Conservation (phyloP, 805 yeast species). For the Tetrapisispora nanseiensis region DNA sequence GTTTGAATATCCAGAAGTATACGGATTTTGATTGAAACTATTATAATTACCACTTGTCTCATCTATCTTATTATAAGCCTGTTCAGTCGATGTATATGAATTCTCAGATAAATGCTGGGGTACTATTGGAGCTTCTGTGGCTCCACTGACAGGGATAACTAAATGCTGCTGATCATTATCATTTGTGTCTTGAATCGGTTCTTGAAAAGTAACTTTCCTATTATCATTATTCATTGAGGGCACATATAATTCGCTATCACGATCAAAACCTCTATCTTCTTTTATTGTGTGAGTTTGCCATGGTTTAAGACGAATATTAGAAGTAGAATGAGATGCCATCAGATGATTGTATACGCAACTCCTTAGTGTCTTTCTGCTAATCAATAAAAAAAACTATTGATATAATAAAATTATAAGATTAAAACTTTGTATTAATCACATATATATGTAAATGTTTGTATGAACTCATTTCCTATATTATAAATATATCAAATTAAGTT, state of each 20-base stretch:
- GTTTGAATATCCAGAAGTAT: background rate
- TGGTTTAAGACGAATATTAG: background rate
- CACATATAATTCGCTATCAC: background rate
- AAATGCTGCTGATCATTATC: background rate
- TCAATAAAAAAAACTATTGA: background rate
- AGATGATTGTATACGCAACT: background rate
- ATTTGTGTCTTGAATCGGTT: background rate
- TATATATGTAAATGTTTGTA: too few species aligned
- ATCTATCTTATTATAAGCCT: background rate
- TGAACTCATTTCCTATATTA: too few species aligned
- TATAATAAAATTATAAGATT: too few species aligned
- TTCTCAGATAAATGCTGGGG: background rate
- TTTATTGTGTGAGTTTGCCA: conserved; percentile 1
- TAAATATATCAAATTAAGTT: too few species aligned
- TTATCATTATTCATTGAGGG: background rate
- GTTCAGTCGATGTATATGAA: background rate
- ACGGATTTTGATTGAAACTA: background rate
- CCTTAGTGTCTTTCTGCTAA: background rate
- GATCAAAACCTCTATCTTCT: background rate
- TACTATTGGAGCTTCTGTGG: background rate
- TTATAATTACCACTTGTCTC: background rate
- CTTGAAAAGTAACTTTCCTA: background rate
- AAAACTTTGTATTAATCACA: too few species aligned
- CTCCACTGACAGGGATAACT: background rate
- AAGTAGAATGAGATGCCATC: background rate